Evolutionary conservation across 1,284 basidiomycete genomes (phyloP).

Genomic region (Apiotrichum porosum): DNA sequence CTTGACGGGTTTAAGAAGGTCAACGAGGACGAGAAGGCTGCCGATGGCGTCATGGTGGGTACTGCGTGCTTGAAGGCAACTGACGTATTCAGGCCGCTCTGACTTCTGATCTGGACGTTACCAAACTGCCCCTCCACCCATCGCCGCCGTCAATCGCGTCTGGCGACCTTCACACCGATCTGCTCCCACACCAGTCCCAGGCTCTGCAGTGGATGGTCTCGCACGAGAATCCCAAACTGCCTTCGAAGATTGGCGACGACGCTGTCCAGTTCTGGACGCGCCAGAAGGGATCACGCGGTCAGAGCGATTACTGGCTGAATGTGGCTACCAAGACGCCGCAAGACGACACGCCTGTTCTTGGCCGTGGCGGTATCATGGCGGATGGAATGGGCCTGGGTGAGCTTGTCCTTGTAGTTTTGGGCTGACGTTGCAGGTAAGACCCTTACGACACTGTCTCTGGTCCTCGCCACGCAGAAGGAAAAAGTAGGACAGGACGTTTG

Average conservation of each 20-base stretch:
- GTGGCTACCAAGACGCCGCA: constrained; percentile 77
- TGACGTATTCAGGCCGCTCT: constrained; percentile 29
- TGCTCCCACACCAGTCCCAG: constrained; percentile 65
- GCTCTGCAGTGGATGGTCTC: constrained; percentile 62
- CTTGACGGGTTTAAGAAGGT: constrained; percentile 67
- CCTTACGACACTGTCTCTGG: constrained; percentile 69
- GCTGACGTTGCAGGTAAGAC: constrained; percentile 78
- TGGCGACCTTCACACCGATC: constrained; percentile 63
- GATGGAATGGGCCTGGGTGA: constrained; percentile 85
- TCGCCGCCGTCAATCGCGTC: constrained; percentile 62
- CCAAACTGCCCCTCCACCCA: constrained; percentile 42
- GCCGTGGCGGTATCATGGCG: constrained; percentile 75
- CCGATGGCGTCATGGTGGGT: constrained; percentile 59
- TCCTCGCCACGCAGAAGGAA: constrained; percentile 68
- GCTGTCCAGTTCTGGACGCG: constrained; percentile 84
- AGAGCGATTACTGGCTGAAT: constrained; percentile 50
- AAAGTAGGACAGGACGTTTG: constrained; percentile 54
- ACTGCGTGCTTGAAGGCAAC: too few species aligned
- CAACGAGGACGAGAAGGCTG: constrained; percentile 58
- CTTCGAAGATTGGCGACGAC: constrained; percentile 60
- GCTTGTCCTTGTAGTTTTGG: constrained; percentile 13
- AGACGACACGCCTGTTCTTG: constrained; percentile 60
- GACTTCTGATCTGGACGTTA: constrained; percentile 37
- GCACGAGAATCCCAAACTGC: constrained; percentile 67
- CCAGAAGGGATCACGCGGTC: constrained; percentile 39